phyloP scores from a whole-genome alignment of 1,284 basidiomycete genomes.

The Sporisorium graminicola region DNA sequence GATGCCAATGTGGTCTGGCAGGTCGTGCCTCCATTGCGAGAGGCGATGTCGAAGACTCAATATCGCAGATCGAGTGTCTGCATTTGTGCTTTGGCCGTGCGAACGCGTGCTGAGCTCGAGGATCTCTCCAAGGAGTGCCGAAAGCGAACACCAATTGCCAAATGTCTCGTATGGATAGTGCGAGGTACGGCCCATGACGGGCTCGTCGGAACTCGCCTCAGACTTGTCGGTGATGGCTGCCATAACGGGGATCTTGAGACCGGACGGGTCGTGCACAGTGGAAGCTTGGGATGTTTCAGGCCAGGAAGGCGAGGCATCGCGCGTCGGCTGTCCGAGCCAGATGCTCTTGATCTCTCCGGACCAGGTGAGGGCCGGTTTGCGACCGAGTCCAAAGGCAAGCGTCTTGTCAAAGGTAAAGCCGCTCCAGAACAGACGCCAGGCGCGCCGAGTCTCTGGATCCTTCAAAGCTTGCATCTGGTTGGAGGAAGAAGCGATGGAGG shows the following conservation, averaged over 20 bases:
- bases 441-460: slow-evolving; percentile 2
- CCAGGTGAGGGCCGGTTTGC: slow-evolving; percentile 4
- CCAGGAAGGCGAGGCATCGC: slow-evolving; percentile 7
- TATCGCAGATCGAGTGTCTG: not conserved
- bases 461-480: not conserved
- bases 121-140: slow-evolving; percentile 4
- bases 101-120: not conserved
- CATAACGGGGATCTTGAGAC: slow-evolving; percentile 8
- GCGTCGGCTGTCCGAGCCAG: slow-evolving; percentile 1
- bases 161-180: slow-evolving; percentile 13
- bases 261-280: slow-evolving; percentile 3
- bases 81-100: not conserved
- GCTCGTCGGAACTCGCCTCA: not conserved
- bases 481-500: slow-evolving; percentile 3
- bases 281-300: slow-evolving; percentile 5
- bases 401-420: slow-evolving; percentile 10
- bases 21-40: not conserved
- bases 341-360: not conserved
- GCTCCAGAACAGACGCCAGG: slow-evolving; percentile 14
- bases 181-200: not conserved
- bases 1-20: slow-evolving; percentile 3
- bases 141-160: slow-evolving; percentile 1
- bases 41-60: not conserved
- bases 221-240: not conserved
- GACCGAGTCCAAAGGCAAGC: slow-evolving; percentile 7